Evolutionary conservation across 345 rosid genomes (phyloP).

Genomic region (Streptanthus diversifolius): DNA sequence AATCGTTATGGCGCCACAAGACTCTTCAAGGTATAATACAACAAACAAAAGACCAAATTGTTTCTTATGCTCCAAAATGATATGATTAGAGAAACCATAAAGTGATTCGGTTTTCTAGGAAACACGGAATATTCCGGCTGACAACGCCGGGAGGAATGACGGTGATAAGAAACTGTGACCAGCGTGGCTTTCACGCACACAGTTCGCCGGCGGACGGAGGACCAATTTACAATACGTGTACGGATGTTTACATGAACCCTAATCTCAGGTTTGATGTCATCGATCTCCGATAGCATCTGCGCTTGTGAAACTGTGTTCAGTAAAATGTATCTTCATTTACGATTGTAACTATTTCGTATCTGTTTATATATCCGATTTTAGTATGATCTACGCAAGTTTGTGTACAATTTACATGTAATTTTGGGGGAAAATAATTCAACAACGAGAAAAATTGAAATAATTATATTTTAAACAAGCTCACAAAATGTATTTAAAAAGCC

Average conservation of each 20-base stretch:
- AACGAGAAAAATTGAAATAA: neutral
- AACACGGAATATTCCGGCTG: constrained; percentile 85
- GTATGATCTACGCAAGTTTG: neutral
- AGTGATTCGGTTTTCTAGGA: constrained; percentile 34
- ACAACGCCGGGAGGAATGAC: constrained; percentile 95
- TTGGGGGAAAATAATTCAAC: neutral
- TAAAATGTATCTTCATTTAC: neutral
- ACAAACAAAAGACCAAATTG: neutral
- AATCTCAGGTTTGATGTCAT: constrained; percentile 68
- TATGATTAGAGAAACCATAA: neutral
- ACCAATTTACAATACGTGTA: constrained; percentile 75
- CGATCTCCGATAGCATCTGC: constrained; percentile 62
- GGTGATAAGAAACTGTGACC: constrained; percentile 79
- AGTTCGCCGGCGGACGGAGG: constrained; percentile 78
- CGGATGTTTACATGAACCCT: constrained; percentile 91
- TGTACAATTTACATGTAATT: constrained; percentile 13
- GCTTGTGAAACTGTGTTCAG: neutral
- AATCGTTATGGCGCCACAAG: constrained; percentile 97
- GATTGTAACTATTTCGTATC: neutral
- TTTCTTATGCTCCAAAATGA: neutral
- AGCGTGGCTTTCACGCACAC: constrained; percentile 87
- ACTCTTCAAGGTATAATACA: constrained; percentile 60
- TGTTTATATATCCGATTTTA: constrained; percentile 27
- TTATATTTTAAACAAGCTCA: neutral
- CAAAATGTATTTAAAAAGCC: neutral